phyloP scores from a whole-genome alignment of 1,284 basidiomycete genomes.

The Ceratobasidium sp. region DNA sequence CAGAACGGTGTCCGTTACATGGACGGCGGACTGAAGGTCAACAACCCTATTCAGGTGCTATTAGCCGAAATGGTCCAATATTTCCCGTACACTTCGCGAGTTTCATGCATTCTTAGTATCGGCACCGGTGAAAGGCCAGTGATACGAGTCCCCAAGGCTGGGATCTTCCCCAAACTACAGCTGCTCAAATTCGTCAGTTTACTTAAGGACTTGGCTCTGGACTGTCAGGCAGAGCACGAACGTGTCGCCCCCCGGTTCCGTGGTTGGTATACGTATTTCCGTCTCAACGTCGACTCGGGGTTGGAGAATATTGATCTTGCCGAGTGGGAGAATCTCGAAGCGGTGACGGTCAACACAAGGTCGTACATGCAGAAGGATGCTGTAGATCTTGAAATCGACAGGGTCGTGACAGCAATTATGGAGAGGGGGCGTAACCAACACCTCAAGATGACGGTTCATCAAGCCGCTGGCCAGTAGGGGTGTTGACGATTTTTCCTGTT shows the following conservation, averaged over 20 bases:
- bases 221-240: not conserved
- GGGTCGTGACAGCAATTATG: not conserved
- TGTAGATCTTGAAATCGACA: not conserved
- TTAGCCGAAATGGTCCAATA: not conserved
- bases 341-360: not conserved
- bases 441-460: too few species aligned
- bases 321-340: not conserved
- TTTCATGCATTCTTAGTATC: constrained; percentile 1
- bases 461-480: too few species aligned
- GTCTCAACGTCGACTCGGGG: constrained; percentile 17
- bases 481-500: too few species aligned
- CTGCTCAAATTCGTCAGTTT: not conserved
- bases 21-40: not conserved
- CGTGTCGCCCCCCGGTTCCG: not conserved
- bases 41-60: not conserved
- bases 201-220: not conserved
- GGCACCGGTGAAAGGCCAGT: not conserved
- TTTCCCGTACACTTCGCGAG: not conserved
- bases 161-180: not conserved
- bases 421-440: too few species aligned
- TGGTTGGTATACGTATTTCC: not conserved
- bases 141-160: not conserved
- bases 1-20: not conserved
- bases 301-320: not conserved
- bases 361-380: not conserved